phyloP scores from a whole-genome alignment of 495 filamentous ascomycete genomes.

The Lentithecium fluviatile region DNA sequence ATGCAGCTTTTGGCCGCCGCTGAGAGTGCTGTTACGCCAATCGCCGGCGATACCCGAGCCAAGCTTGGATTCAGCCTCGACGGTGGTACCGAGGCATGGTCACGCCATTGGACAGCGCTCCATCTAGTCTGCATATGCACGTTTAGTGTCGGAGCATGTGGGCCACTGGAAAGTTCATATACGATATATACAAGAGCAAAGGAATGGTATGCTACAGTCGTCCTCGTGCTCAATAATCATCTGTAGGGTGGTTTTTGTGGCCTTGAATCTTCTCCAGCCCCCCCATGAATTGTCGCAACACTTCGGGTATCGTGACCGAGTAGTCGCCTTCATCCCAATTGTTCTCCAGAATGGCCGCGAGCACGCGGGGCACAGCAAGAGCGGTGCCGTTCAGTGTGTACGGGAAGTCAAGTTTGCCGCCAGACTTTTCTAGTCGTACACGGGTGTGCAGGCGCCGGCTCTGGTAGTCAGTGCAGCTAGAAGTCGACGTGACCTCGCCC shows the following conservation, averaged over 20 bases:
- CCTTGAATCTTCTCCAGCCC: slow-evolving; percentile 31
- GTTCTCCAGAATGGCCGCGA: slow-evolving; percentile 92
- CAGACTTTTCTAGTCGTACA: slow-evolving; percentile 52
- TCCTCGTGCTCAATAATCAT: not conserved
- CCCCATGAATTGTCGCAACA: slow-evolving; percentile 37
- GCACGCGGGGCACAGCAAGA: slow-evolving; percentile 81
- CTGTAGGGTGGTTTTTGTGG: slow-evolving; percentile 12
- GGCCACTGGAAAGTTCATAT: not conserved
- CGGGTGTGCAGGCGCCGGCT: slow-evolving; percentile 74
- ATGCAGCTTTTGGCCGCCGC: slow-evolving; percentile 18
- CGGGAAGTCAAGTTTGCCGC: slow-evolving; percentile 49
- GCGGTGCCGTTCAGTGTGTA: slow-evolving; percentile 95
- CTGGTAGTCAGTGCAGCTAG: slow-evolving; percentile 95
- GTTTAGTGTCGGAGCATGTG: not conserved
- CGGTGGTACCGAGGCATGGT: slow-evolving; percentile 12
- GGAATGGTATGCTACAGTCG: not conserved
- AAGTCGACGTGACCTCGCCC: slow-evolving; percentile 90
- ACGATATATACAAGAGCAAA: not conserved
- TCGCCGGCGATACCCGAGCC: slow-evolving; percentile 27
- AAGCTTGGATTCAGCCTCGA: slow-evolving; percentile 26
- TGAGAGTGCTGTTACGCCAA: slow-evolving; percentile 7
- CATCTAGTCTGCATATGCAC: not conserved
- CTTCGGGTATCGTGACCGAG: slow-evolving; percentile 32
- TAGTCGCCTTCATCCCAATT: slow-evolving; percentile 68
- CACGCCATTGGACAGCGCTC: slow-evolving; percentile 15